Evolutionary conservation across 768 basidiomycete species (phyloP), one percentile per base, ranked within the genome.

Genomic region (Leccinum boreale): DNA sequence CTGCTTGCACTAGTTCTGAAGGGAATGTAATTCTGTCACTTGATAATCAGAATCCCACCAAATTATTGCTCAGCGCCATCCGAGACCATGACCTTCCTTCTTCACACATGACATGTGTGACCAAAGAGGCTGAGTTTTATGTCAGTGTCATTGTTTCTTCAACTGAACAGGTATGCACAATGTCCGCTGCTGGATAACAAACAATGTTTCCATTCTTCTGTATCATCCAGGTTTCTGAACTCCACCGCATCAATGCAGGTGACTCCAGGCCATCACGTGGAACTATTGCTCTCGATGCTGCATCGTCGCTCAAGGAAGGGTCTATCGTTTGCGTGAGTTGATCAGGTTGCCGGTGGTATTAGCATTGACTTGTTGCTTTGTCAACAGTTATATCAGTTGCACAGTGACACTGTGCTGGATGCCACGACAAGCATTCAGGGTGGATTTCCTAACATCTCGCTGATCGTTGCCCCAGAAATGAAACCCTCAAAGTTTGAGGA

Each of bases 21-120:
- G 90, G 90, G 3, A 93, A 92, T 64, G 78, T 93, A 61, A 74
- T 93, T 45, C 79, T 85, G 50, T 67, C 79, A 5, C 70, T 92
- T 2, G 74, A 88, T 60, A 66, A 73, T 36, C 62, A 70, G 15
- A 91, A 87, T 60, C 88, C 90, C 0, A 81, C 86, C 0, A 76
- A 79, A 31, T 71, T 86, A 5, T 77, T 92, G 6, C 75, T 92
- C 15, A 63, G 70, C 14, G 81, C 81, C 7, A 80, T 91, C 21
- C 74, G 75, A 19, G 67, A 71, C 5, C 63, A 71, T 8, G 76
- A 74, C 2, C 66, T 76, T 44, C 58, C 67, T 5, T 64, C 65
- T 1, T 60, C 52, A 24, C 36, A 61, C 23, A 29, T 65, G 19
- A 68, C 69, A 7, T 56, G 53, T 42, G 45, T 63, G 19, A 74